Percentiles rank a stretch among this genome's conserved stretches.
Evolutionary conservation across 1,284 basidiomycete genomes (phyloP).

Genomic region (Leccinum fuscescens): DNA sequence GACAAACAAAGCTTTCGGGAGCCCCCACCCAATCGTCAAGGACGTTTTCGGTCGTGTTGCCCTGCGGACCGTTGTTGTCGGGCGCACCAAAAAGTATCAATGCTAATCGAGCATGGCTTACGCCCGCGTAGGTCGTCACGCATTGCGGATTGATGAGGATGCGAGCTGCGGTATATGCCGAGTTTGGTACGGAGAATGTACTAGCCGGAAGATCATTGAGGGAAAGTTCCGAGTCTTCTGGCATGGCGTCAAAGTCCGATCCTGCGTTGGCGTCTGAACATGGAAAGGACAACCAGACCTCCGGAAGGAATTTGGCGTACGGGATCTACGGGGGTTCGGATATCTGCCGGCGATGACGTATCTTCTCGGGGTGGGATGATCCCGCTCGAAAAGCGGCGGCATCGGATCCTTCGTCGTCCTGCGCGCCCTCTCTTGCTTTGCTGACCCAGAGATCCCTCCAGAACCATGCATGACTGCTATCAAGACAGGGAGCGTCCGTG

Average conservation of each 20-base stretch:
- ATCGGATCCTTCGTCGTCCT: constrained; percentile 45
- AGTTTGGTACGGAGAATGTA: constrained; percentile 78
- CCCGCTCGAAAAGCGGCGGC: constrained; percentile 27
- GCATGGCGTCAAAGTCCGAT: constrained; percentile 88
- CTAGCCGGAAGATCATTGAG: constrained; percentile 39
- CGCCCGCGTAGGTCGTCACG: constrained; percentile 94
- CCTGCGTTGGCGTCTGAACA: constrained; percentile 70
- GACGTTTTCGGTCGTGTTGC: constrained; percentile 67
- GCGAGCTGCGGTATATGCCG: constrained; percentile 79
- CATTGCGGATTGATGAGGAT: constrained; percentile 94
- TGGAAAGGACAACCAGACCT: no score
- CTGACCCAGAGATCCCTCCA: constrained; percentile 91
- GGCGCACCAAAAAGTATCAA: constrained; percentile 84
- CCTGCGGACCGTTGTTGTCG: constrained; percentile 50
- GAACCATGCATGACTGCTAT: constrained; percentile 94
- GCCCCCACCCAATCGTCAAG: constrained; percentile 93
- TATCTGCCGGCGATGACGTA: constrained; percentile 23
- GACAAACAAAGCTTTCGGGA: constrained; percentile 93
- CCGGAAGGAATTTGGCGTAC: no score
- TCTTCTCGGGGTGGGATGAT: background rate
- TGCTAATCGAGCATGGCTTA: constrained; percentile 89
- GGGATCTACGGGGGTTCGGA: constrained; percentile 44
- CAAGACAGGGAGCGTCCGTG: constrained; percentile 83
- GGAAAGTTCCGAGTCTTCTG: constrained; percentile 53
- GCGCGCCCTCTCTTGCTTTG: constrained; percentile 73